phyloP scores from a whole-genome alignment of 179 eudicot species.

The Nepenthes alata region DNA sequence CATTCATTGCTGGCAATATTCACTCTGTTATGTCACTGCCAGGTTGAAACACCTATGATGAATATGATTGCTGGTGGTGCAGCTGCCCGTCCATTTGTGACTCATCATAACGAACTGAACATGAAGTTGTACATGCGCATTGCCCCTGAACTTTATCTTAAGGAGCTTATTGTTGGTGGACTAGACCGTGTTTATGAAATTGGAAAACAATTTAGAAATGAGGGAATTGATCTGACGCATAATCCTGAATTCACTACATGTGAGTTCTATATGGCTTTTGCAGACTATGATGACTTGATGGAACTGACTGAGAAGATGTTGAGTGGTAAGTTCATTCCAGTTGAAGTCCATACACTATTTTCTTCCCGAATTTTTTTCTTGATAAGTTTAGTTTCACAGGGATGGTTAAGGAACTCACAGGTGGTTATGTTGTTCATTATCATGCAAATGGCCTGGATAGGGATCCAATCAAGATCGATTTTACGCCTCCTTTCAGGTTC shows the following conservation, averaged over 20 bases:
- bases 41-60: constrained; percentile 99
- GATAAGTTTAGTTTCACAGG: constrained; percentile 29
- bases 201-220: constrained; percentile 92
- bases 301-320: constrained; percentile 74
- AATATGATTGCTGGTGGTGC: constrained; percentile 99
- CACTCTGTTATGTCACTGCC: constrained; percentile 1
- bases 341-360: not conserved
- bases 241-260: constrained; percentile 97
- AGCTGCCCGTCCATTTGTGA: constrained; percentile 96
- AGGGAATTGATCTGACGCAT: constrained; percentile 94
- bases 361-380: not conserved
- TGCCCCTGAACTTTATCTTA: constrained; percentile 91
- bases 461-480: constrained; percentile 90
- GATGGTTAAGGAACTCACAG: constrained; percentile 92
- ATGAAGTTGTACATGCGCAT: constrained; percentile 92
- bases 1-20: not conserved
- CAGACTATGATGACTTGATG: constrained; percentile 94
- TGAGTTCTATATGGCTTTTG: constrained; percentile 96
- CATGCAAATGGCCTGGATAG: constrained; percentile 75
- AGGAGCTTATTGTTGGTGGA: constrained; percentile 95
- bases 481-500: constrained; percentile 97
- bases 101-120: constrained; percentile 87
- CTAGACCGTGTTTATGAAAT: constrained; percentile 92
- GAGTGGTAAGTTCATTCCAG: constrained; percentile 43
- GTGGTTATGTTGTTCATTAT: constrained; percentile 68